These are phyloP conservation scores for Arachis stenosperma DNA, from an alignment of 306 rosid species.

Conservation along the genomic window DNA sequence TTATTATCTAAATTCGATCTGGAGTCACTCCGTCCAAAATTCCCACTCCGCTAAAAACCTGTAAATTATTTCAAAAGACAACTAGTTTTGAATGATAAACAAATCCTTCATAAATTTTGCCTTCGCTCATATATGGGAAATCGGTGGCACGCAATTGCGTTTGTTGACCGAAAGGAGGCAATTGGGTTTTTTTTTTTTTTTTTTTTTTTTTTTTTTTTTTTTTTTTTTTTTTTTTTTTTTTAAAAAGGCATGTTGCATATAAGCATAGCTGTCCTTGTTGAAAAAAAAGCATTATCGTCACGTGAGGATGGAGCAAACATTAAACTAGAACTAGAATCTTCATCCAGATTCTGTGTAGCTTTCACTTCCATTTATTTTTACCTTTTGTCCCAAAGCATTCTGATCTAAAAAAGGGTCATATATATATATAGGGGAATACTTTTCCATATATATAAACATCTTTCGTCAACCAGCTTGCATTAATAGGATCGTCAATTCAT, in stretches of 20 bases:
- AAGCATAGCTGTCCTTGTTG: background rate
- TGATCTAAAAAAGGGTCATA: too few species aligned
- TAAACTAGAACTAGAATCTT: slow-evolving; percentile 5
- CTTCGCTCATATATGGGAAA: background rate
- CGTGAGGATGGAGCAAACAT: background rate
- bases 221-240: background rate
- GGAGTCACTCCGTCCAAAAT: too few species aligned
- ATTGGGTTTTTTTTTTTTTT: background rate
- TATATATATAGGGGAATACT: too few species aligned
- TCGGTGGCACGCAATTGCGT: background rate
- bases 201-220: background rate
- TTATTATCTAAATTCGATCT: too few species aligned
- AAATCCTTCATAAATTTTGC: too few species aligned
- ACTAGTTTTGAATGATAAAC: too few species aligned
- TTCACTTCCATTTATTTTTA: background rate
- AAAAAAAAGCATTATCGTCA: background rate
- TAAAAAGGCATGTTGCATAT: background rate
- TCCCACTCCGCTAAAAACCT: too few species aligned
- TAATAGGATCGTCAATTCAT: too few species aligned
- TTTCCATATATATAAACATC: too few species aligned
- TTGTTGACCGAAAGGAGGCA: background rate
- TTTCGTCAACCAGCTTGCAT: too few species aligned
- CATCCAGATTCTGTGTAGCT: background rate
- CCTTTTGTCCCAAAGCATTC: background rate
- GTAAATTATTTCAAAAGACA: too few species aligned